Base-by-base conservation (phyloP, 2,329 filamentous ascomycete species). In the Didymella lethalis region DNA sequence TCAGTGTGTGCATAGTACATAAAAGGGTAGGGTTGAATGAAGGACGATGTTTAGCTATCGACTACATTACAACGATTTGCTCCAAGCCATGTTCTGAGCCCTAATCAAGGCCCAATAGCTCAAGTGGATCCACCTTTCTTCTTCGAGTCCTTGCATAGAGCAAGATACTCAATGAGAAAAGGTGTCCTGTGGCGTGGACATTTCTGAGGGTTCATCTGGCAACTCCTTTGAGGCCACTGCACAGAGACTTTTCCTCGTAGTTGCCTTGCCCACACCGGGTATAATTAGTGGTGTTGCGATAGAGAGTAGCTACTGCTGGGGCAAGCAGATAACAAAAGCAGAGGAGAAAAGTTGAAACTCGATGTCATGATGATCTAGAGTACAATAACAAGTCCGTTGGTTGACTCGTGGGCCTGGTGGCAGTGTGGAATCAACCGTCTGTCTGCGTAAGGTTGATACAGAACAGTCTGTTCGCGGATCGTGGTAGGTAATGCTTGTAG, bases 131-230 rank as follows among this genome's bases (percentile, higher is more conserved):
- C 20, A 52, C 59, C 64, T 58, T 67, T 68, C 73, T 64, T 76
- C 75, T 67, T 76, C 72, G 62, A 73, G 62, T 57, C 57, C 63
- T 64, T 61, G 64, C 74, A 49, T 66, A 31, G 58, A 70, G 74
- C 70, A 64, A 64, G 48, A 41, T 41, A 55, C 64, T 66, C 64
- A 67, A 76, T 75, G 75, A 77, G 74, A 76, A 77, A 77, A 74
- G 71, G 66, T 64, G 67, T 66, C 62, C 50, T 55, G 28, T 62
- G 61, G 44, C 59, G 55, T 49, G 44, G 57, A 65, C 52, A 52
- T 58, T 63, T 62, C 62, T 61, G 57, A 54, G 51, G 51, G 48
- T 20, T 3, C 7, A 36, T 38, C 43, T 2, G 40, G 43, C 53
- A 44, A 57, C 61, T 32, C 56, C 51, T 48, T 41, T 36, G 45